Conservation (phyloP, 768 basidiomycete species). For the Chalciporus sphaerocephalus region DNA sequence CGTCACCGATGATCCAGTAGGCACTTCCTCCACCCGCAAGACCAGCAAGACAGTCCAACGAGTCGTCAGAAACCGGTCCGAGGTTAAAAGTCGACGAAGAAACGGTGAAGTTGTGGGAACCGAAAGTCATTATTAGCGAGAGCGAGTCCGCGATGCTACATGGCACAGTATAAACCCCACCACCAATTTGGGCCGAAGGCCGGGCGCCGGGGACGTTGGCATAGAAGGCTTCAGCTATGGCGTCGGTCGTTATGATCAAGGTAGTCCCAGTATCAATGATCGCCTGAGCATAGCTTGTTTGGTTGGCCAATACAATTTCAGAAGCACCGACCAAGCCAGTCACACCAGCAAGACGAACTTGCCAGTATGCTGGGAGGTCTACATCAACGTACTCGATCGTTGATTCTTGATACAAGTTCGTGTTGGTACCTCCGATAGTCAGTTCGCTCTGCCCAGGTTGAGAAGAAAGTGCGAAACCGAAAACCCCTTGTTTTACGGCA, state of each 20-base stretch:
- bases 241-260: constrained; percentile 25
- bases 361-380: constrained; percentile 35
- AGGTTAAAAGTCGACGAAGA: constrained; percentile 39
- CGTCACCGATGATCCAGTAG: constrained; percentile 34
- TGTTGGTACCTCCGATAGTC: constrained; percentile 52
- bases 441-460: constrained; percentile 44
- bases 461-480: constrained; percentile 46
- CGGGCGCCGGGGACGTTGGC: constrained; percentile 29
- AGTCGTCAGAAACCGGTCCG: constrained; percentile 31
- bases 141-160: constrained; percentile 27
- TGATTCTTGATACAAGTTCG: constrained; percentile 39
- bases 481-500: constrained; percentile 33
- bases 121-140: constrained; percentile 36
- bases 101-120: constrained; percentile 36
- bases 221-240: constrained; percentile 27
- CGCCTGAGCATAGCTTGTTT: constrained; percentile 20
- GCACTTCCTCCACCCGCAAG: constrained; percentile 31
- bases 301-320: constrained; percentile 24
- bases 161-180: constrained; percentile 38
- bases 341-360: constrained; percentile 32
- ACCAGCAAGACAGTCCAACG: constrained; percentile 36
- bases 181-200: constrained; percentile 21
- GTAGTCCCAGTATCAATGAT: constrained; percentile 36
- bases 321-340: constrained; percentile 14
- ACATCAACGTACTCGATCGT: constrained; percentile 37